Evolutionary conservation across 2,329 filamentous ascomycete genomes (phyloP), one percentile per base, ranked within the genome.

Genomic region (Fusarium pilosicola): DNA sequence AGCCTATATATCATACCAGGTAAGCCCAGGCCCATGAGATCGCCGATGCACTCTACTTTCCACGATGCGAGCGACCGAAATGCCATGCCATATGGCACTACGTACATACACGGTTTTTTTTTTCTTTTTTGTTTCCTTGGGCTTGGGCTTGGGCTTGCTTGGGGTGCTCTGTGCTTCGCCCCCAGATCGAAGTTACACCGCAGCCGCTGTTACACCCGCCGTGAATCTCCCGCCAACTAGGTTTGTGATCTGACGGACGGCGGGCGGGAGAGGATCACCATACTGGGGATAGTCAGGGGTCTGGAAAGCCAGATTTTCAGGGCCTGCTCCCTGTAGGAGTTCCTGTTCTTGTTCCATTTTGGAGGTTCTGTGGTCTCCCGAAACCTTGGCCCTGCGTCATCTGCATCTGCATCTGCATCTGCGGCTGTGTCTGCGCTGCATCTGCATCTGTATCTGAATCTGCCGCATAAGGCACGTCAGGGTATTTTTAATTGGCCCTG

Each of bases 141-240:
- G 28, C 46, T 30, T 26, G 24, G 24, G 24, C 24, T 26, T 49
- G 22, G 28, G 28, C 46, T 30, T 48, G 32, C 34, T 36, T 36
- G 45, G 45, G 41, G 49, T 60, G 71, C 42, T 63, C 49, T 52
- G 49, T 52, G 49, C 49, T 38, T 32, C 18, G n/a, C 38, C 51
- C 59, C 51, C 59, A 49, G 68, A 74, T 74, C 71, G 59, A 65
- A 54, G 71, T 74, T 74, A 69, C 71, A 74, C 68, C 60, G 71
- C 71, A 72, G 69, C 68, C 64, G 49, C 34, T 46, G 70, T 72
- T 65, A 56, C 70, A 73, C 56, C 67, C 59, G 68, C 32, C 42
- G 55, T 58, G 71, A 74, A 74, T 74, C 62, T 74, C 71, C 65
- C 65, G 67, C 45, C 22, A 39, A 34, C 57, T 55, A 55, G 51